A percentile compares a stretch with the other conserved stretches of the same genome.
Conservation (phyloP, 495 filamentous ascomycete genomes). For the Xylaria nigripes region DNA sequence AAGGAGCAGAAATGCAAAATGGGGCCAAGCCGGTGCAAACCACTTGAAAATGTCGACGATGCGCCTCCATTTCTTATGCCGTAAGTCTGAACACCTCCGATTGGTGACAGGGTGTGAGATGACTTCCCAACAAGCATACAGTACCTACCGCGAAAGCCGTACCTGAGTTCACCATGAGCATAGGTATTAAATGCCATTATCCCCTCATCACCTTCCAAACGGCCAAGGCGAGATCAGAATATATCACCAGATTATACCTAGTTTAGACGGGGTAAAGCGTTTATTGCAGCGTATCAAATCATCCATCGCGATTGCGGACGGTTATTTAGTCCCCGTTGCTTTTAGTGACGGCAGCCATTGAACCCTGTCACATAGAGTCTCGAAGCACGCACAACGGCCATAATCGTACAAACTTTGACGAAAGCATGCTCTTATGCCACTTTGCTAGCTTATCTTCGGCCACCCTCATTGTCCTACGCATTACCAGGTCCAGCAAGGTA, state of each 20-base stretch:
- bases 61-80: background rate
- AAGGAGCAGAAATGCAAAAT: no score
- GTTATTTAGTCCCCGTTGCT: slow-evolving; percentile 2
- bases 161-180: background rate
- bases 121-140: background rate
- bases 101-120: background rate
- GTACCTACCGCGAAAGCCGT: background rate
- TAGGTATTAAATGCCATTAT: background rate
- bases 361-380: background rate
- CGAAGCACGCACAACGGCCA: background rate
- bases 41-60: background rate
- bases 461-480: background rate
- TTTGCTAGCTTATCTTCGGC: background rate
- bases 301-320: slow-evolving; percentile 1
- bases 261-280: background rate
- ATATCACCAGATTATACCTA: background rate
- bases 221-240: background rate
- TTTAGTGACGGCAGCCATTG: background rate
- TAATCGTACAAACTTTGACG: background rate
- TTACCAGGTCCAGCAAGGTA: background rate
- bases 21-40: no score
- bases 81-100: background rate
- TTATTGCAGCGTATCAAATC: background rate
- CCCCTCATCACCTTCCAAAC: background rate
- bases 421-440: background rate